Evolutionary conservation across 805 yeast genomes (phyloP).

Genomic region (Candida taoyuanica): DNA sequence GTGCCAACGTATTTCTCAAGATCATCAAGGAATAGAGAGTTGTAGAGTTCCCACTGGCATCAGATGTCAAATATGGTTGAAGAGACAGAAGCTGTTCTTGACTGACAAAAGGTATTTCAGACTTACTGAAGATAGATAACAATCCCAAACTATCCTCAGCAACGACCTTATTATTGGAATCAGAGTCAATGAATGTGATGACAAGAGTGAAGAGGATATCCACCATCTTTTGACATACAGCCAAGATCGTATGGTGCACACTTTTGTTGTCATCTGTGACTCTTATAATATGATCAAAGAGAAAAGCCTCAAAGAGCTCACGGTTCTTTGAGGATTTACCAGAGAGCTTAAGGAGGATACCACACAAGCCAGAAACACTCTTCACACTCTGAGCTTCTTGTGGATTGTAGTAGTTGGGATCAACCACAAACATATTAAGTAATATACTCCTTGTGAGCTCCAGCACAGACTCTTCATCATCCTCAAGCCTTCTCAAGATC

Average conservation of each 20-base stretch:
- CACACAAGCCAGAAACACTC: conserved; percentile 4
- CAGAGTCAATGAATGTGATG: conserved; percentile 30
- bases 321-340: conserved; percentile 23
- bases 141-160: conserved; percentile 41
- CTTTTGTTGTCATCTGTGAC: conserved; percentile 20
- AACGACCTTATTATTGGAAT: conserved; percentile 14
- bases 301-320: conserved; percentile 43
- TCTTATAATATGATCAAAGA: conserved; percentile 40
- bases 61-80: conserved; percentile 60
- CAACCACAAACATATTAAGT: conserved; percentile 34
- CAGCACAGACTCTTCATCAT: conserved; percentile 58
- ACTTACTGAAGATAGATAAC: conserved; percentile 51
- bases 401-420: conserved; percentile 2
- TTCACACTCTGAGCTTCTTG: conserved; percentile 1
- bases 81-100: conserved; percentile 64
- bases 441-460: conserved; percentile 38
- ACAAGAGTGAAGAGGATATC: conserved; percentile 34
- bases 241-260: conserved; percentile 16
- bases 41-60: conserved; percentile 34
- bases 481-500: conserved; percentile 54
- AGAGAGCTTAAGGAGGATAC: not conserved
- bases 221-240: conserved; percentile 28
- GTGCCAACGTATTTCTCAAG: conserved; percentile 45
- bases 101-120: conserved; percentile 47
- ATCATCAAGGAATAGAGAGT: conserved; percentile 51